Percentiles rank a stretch among this genome's conserved stretches.
Evolutionary conservation across 2,329 filamentous ascomycete genomes (phyloP).

Genomic region (Curvularia spicifera): DNA sequence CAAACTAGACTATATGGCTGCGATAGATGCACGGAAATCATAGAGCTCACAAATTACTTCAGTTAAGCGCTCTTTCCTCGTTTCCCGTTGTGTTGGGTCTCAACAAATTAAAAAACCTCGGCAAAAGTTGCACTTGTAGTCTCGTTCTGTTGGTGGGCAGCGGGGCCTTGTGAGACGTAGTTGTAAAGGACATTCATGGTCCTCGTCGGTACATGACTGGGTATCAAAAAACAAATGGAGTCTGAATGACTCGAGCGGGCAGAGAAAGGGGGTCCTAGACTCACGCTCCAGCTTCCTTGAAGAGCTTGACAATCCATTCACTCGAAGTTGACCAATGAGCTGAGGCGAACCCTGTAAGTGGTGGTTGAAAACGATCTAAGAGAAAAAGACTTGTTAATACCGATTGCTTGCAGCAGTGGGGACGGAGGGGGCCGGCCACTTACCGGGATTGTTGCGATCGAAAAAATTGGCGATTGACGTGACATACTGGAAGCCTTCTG

Average conservation of each 20-base stretch:
- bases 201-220: constrained; percentile 12
- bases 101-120: background rate
- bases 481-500: constrained; percentile 41
- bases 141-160: background rate
- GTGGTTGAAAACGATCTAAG: constrained; percentile 39
- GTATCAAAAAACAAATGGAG: constrained; percentile 17
- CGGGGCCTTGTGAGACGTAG: background rate
- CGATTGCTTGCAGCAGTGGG: constrained; percentile 12
- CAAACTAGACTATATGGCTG: background rate
- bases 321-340: constrained; percentile 37
- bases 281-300: constrained; percentile 43
- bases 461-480: constrained; percentile 35
- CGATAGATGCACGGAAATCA: background rate
- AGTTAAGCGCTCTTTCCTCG: background rate
- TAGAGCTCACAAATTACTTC: background rate
- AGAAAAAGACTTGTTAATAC: background rate
- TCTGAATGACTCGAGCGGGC: constrained; percentile 7
- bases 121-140: background rate
- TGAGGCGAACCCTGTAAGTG: constrained; percentile 35
- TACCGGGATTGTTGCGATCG: constrained; percentile 35
- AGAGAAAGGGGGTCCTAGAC: background rate
- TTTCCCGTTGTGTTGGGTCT: background rate
- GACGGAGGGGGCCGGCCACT: constrained; percentile 11
- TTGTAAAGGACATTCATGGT: background rate
- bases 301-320: constrained; percentile 43